phyloP scores from a whole-genome alignment of 2,329 filamentous ascomycete species.

The Coniella vitis region DNA sequence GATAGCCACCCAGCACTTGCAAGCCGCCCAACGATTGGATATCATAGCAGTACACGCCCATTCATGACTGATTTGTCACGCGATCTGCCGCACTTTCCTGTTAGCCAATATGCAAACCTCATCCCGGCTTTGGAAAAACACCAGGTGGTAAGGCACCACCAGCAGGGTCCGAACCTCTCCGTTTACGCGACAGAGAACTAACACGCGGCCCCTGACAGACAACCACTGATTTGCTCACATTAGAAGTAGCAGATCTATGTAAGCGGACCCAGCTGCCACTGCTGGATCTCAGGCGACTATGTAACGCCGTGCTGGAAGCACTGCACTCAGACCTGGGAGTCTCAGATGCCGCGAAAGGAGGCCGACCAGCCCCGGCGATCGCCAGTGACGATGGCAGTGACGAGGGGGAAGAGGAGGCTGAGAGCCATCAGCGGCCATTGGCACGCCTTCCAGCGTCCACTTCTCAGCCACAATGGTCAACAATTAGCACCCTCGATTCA shows the following conservation, averaged over 20 bases:
- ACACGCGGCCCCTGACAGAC: constrained; percentile 32
- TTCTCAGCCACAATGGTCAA: constrained; percentile 38
- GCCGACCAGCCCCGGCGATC: not conserved
- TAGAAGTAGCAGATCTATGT: constrained; percentile 75
- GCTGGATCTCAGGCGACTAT: constrained; percentile 70
- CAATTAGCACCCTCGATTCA: constrained; percentile 75
- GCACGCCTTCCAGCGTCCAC: constrained; percentile 19
- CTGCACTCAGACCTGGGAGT: constrained; percentile 57
- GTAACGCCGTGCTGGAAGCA: constrained; percentile 57
- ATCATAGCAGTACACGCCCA: not conserved
- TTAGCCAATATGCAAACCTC: constrained; percentile 64
- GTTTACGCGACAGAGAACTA: not conserved
- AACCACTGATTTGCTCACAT: constrained; percentile 76
- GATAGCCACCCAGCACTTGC: no score
- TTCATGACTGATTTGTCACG: constrained; percentile 79
- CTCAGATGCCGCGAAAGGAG: constrained; percentile 16
- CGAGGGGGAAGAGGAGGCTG: not conserved
- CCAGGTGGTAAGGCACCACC: constrained; percentile 37
- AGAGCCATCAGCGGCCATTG: constrained; percentile 24
- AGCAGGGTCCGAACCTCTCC: not conserved
- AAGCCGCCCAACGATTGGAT: no score
- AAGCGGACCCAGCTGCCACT: constrained; percentile 79
- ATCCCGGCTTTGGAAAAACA: constrained; percentile 74
- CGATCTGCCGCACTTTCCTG: constrained; percentile 74
- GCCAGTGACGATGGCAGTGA: not conserved